Base-by-base conservation (phyloP, 2,329 filamentous ascomycete species). In the Fusarium foetens region DNA sequence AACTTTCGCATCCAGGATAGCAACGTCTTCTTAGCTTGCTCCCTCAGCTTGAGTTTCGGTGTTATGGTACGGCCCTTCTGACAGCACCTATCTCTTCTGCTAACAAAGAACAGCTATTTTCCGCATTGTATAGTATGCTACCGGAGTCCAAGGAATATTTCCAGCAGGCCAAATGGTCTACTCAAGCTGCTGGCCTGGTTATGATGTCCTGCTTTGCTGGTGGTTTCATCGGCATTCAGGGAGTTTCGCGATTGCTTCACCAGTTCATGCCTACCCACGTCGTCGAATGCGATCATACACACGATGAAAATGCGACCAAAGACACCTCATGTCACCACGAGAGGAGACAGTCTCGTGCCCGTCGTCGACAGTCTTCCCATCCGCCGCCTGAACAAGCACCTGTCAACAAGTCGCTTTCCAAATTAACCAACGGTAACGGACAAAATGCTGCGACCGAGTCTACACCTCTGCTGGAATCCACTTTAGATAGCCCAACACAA, bases 11-110 rank as follows among this genome's bases (percentile, higher is more conserved):
- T 99, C 74, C 90, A 97, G 79, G 93, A 97, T 70, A 98, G 93
- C 83, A 95, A 93, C 84, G 86, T 86, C 27, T 99, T 99, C 80
- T 86, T 98, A 8, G 95, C 95, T 2, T 90, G 91, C 27, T 98
- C 95, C 1, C 83, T 98, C 68, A 97, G 95, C 81, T 83, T 99
- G 72, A 98, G 94, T 80, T 97, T 97, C 75, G 95, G 96, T 46
- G 95, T 98, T 49, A 97, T 99, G 94, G 95, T 97, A 81, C 73
- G 43, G 21, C 11, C 49, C n/a, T 36, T 8, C 10, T 10, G 10
- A n/a, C 10, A 17, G 23, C 38, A 27, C 7, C 39, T n/a, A 29
- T 25, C 29, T 25, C 21, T 42, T 25, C n/a, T 41, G 43, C 67
- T 76, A 57, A 77, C n/a, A 41, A 10, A 8, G 8, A 6, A 76